Base-by-base conservation (phyloP, 2,329 filamentous ascomycete species). In the Fusarium sp. region DNA sequence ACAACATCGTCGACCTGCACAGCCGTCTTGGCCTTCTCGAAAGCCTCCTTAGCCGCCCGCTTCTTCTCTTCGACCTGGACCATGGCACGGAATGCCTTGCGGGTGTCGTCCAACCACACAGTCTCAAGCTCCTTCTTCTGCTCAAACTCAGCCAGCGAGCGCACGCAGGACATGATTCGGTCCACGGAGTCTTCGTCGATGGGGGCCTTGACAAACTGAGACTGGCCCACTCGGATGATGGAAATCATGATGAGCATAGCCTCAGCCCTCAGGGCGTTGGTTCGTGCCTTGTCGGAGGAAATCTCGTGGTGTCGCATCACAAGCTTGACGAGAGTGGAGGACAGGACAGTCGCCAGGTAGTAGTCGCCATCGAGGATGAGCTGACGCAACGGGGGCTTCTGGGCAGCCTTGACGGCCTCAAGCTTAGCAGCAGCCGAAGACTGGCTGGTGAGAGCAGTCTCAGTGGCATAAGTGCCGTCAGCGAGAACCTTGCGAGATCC, bases 241-340 rank as follows among this genome's bases (percentile, higher is more conserved):
- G 96, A 98, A 74, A 99, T 97, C 94, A 98, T 97, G 78, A 99
- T 98, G 58, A 99, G 87, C 96, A 99, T 99, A 46, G 96, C 96
- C 81, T 99, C 96, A 4, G 96, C 96, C 54, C 93, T 91, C 25
- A 99, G 87, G 29, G 95, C 94, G 75, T 99, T 99, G 29, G 95
- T 98, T 38, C 96, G 91, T 44, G 92, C 92, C 44, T 86, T 81
- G 74, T 97, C 95, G 23, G 91, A 84, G 1, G 95, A 97, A 65
- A 98, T 94, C 77, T 98, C 94, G 2, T 93, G 91, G 79, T 98
- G 93, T 58, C 96, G 92, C 93, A 99, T 97, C 55, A 99, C 96
- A 59, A 99, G 87, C 83, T 99, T 99, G 14, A 96, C 97, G 62
- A 99, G 87, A 1, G 95, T 97, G 7, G 94, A 96, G 1, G 95